Percentiles rank a stretch among this genome's conserved stretches.
These are phyloP conservation scores for Pseudozyma tsukubaensis DNA, from an alignment of 1,284 basidiomycete genomes.

Conservation along the genomic window DNA sequence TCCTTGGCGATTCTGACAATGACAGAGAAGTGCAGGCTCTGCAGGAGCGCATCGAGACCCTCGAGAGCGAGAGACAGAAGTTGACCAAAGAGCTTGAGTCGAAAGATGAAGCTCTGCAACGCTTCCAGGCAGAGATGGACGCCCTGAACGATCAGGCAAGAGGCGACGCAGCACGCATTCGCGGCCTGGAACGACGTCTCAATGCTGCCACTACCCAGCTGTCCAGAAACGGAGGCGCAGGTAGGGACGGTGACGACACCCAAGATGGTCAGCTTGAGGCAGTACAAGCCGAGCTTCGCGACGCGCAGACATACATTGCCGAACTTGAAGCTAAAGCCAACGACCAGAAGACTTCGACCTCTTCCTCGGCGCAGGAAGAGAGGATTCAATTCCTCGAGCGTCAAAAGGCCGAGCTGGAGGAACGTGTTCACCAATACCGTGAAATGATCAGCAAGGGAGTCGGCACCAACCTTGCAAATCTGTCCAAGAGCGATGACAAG, in stretches of 20 bases:
- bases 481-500: constrained; percentile 16
- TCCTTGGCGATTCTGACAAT: background rate
- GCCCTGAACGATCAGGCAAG: constrained; percentile 22
- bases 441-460: constrained; percentile 49
- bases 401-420: constrained; percentile 43
- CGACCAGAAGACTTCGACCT: constrained; percentile 11
- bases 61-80: constrained; percentile 16
- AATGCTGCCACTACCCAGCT: constrained; percentile 28
- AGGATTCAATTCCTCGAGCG: constrained; percentile 27
- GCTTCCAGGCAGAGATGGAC: constrained; percentile 9
- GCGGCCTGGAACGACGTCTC: constrained; percentile 30
- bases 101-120: constrained; percentile 1
- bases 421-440: constrained; percentile 46
- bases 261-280: constrained; percentile 16
- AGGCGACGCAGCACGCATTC: constrained; percentile 29
- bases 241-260: constrained; percentile 4
- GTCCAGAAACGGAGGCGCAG: constrained; percentile 9
- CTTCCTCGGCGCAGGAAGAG: constrained; percentile 26
- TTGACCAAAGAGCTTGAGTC: constrained; percentile 16
- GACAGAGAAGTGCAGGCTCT: constrained; percentile 4
- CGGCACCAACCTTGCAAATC: constrained; percentile 37
- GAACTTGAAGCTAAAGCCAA: constrained; percentile 18
- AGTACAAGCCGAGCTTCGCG: constrained; percentile 19
- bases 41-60: constrained; percentile 18
- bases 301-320: constrained; percentile 22